Percentiles rank a stretch among this genome's conserved stretches.
phyloP scores from a whole-genome alignment of 2,329 filamentous ascomycete genomes.

The Ophiostoma montium region DNA sequence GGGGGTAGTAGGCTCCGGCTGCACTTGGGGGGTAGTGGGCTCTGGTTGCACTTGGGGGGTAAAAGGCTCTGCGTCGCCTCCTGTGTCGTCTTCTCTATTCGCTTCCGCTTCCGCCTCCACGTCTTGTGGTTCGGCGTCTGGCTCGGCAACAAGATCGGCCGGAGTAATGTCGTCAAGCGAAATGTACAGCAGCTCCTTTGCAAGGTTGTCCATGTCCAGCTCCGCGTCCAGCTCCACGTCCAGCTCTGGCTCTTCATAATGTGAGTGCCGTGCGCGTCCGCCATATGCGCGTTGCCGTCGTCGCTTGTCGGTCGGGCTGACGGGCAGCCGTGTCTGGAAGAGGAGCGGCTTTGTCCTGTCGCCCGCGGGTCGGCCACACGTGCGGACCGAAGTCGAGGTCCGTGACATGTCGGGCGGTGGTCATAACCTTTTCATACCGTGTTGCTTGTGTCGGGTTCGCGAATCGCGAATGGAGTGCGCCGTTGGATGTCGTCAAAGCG shows the following conservation, averaged over 20 bases:
- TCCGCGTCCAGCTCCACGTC: slow-evolving; percentile 8
- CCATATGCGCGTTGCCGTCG: not conserved
- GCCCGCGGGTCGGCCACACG: slow-evolving; percentile 30
- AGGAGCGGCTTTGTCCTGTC: slow-evolving; percentile 33
- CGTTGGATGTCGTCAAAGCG: too few species aligned
- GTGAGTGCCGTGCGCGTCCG: slow-evolving; percentile 7
- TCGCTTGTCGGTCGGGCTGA: slow-evolving; percentile 29
- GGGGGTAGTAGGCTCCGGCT: too few species aligned
- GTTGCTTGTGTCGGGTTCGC: not conserved
- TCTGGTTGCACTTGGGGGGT: too few species aligned
- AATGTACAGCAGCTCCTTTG: slow-evolving; percentile 13
- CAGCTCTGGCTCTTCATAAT: not conserved
- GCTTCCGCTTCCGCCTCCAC: too few species aligned
- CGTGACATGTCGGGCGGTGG: slow-evolving; percentile 26
- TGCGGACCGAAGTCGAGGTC: slow-evolving; percentile 25
- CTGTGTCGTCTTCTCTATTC: too few species aligned
- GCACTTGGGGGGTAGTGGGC: too few species aligned
- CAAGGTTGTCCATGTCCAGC: slow-evolving; percentile 16
- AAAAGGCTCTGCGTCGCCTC: too few species aligned
- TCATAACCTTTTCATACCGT: slow-evolving; percentile 6
- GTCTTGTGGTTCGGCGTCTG: too few species aligned
- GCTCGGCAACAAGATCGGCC: too few species aligned
- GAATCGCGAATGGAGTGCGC: too few species aligned
- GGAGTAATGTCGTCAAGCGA: slow-evolving; percentile 8
- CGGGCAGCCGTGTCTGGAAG: slow-evolving; percentile 37